Percentiles rank a stretch among this genome's conserved stretches.
phyloP scores from a whole-genome alignment of 78 protist genomes.

The Cavenderia fasciculata region DNA sequence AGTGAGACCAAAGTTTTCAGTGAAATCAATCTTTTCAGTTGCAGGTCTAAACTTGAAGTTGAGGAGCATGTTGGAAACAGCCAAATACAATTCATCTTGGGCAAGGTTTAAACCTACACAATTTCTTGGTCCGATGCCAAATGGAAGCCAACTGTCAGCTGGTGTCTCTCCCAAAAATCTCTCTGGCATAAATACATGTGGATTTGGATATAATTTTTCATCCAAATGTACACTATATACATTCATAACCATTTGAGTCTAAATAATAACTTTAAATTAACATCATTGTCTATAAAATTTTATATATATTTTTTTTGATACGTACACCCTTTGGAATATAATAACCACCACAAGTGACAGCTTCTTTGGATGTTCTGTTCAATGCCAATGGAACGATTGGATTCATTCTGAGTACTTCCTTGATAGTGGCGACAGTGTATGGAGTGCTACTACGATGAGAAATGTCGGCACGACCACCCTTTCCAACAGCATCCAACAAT shows the following conservation, averaged over 20 bases:
- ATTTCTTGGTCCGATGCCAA: slow-evolving; percentile 33
- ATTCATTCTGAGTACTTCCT: slow-evolving; percentile 13
- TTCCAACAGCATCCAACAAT: not conserved
- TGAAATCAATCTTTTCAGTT: no score
- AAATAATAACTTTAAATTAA: not conserved
- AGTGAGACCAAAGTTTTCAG: no score
- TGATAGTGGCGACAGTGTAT: not conserved
- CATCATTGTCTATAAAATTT: not conserved
- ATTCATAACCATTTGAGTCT: slow-evolving; percentile 14
- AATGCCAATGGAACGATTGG: slow-evolving; percentile 16
- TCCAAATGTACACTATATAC: not conserved
- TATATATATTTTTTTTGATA: not conserved
- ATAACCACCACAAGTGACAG: slow-evolving; percentile 21
- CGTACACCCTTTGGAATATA: slow-evolving; percentile 34
- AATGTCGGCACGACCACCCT: not conserved
- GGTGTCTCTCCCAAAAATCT: slow-evolving; percentile 5
- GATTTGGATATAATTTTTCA: no score
- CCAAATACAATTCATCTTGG: slow-evolving; percentile 37
- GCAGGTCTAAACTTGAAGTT: no score
- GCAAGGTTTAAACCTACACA: slow-evolving; percentile 37
- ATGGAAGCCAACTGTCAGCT: slow-evolving; percentile 13
- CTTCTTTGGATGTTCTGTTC: slow-evolving; percentile 10
- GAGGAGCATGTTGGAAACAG: not conserved
- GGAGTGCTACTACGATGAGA: slow-evolving; percentile 3
- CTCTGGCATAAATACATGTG: slow-evolving; percentile 13